These are phyloP conservation scores for Paulownia fortunei DNA, from an alignment of 257 asterid genomes.

Conservation along the genomic window DNA sequence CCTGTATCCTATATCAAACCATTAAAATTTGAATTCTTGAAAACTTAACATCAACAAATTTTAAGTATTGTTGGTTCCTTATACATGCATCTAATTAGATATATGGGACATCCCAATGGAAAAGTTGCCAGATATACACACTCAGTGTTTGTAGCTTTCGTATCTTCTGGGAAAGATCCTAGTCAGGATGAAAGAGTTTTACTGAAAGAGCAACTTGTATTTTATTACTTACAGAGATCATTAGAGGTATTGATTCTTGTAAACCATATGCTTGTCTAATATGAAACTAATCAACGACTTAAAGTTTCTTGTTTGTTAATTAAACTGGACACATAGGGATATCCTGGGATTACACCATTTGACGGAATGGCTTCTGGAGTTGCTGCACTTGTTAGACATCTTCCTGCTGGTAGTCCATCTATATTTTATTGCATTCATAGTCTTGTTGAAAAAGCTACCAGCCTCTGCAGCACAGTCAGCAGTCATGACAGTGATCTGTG, in stretches of 20 bases:
- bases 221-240: constrained; percentile 78
- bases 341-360: constrained; percentile 81
- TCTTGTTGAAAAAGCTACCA: constrained; percentile 65
- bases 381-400: constrained; percentile 81
- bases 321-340: constrained; percentile 58
- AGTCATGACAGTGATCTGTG: constrained; percentile 48
- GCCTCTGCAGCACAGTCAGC: constrained; percentile 49
- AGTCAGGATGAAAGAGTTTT: constrained; percentile 63
- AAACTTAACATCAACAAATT: constrained; percentile 8
- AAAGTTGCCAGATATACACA: constrained; percentile 90
- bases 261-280: constrained; percentile 13
- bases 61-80: constrained; percentile 43
- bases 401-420: constrained; percentile 96
- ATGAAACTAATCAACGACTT: constrained; percentile 16
- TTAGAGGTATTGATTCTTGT: constrained; percentile 67
- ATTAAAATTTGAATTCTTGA: constrained; percentile 24
- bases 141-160: constrained; percentile 78
- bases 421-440: constrained; percentile 72
- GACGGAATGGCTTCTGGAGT: constrained; percentile 98
- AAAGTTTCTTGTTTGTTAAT: constrained; percentile 12
- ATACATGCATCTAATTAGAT: constrained; percentile 53
- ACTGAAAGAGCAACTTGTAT: constrained; percentile 92
- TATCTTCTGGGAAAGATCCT: constrained; percentile 80
- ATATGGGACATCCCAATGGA: constrained; percentile 87
- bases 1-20: constrained; percentile 73